Conservation (phyloP, 2,329 filamentous ascomycete genomes). For the Zasmidium cellare region DNA sequence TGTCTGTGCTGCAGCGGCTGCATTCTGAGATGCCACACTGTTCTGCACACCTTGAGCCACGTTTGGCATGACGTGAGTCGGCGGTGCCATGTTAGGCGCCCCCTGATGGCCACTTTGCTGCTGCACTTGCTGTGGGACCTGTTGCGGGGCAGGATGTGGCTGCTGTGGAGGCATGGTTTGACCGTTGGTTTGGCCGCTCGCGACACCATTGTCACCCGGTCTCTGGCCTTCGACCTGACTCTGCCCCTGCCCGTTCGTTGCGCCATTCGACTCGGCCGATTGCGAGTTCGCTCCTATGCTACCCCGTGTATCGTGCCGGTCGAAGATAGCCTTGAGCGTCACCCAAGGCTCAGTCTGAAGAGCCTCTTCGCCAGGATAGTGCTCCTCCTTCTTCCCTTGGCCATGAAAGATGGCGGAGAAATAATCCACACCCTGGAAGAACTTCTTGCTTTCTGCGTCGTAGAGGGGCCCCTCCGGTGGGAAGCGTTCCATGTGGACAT, state of each 20-base stretch:
- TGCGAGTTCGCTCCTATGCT: too few relatives aligned
- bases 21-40: neutral
- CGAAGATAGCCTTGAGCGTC: constrained; percentile 7
- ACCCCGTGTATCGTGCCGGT: neutral
- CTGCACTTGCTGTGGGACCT: neutral
- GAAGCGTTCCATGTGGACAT: neutral
- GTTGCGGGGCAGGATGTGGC: neutral
- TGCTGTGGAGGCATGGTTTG: neutral
- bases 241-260: neutral
- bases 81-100: neutral
- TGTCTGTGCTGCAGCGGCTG: too few relatives aligned
- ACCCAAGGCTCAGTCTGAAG: constrained; percentile 1
- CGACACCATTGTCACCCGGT: neutral
- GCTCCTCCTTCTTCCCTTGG: neutral
- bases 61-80: neutral
- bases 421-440: neutral
- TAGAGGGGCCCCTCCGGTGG: neutral
- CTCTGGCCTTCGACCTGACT: neutral
- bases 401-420: constrained; percentile 3
- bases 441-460: neutral
- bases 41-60: neutral
- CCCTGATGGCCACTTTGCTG: neutral
- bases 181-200: neutral
- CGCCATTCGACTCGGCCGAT: neutral
- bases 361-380: constrained; percentile 1